Base-by-base conservation (phyloP, 768 basidiomycete species). In the Candolleomyces eurysporus region DNA sequence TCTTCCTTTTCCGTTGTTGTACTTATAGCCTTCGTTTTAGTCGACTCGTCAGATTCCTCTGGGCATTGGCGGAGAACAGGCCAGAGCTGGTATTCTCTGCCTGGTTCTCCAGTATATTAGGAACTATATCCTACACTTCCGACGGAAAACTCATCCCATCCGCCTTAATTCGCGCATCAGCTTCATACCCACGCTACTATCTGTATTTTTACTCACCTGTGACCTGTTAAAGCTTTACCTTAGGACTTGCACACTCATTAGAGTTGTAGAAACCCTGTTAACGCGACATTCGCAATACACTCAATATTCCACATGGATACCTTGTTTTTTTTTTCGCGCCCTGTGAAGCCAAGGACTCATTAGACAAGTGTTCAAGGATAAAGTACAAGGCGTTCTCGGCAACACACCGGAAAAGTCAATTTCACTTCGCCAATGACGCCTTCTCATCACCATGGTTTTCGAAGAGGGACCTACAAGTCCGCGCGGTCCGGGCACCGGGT, bases 21-120 rank as follows among this genome's bases (percentile, higher is more conserved):
- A 26, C 19, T 17, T 16, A 19, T 39, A 48, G 48, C 32, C 6
- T 31, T 58, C 17, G 48, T 36, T 46, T 32, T 43, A 31, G 22
- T 60, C 21, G 22, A 19, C 26, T 22, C 13, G 8, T 48, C 32
- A 40, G 21, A 50, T 51, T 60, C 22, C 21, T 21, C 48, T 42
- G 21, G 51, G 39, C 53, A 22, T 17, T 36, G 32, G 46, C 54
- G 31, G 53, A 31, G 45, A 19, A 39, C 53, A 11, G 45, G 53
- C 17, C 19, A 45, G 53, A 55, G 54, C 54, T 48, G 53, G 60
- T 40, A 48, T 61, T 57, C 60, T 57, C 45, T 36, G 31, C 17
- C 59, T 30, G 13, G 22, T 22, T 52, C 31, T n/a, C 40, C 19
- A 45, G 30, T 39, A 19, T 43, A 16, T 46, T 36, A 36, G 36